phyloP scores from a whole-genome alignment of 352 stramenopile genomes.

The Aphanomyces invadans region DNA sequence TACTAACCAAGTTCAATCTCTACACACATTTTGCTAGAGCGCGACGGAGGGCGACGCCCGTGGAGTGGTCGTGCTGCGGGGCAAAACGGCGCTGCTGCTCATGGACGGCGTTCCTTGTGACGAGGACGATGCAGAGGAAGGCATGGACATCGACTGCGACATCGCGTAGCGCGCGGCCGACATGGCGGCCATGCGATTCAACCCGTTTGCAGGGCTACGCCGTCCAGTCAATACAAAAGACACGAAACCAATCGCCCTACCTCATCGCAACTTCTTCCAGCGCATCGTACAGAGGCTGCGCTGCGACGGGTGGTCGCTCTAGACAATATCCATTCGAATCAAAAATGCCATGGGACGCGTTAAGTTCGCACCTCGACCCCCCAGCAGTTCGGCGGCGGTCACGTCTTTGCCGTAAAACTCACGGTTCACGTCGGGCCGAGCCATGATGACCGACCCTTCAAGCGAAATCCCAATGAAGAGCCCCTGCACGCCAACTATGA shows the following conservation, averaged over 20 bases:
- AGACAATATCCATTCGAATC: slow-evolving; percentile 13
- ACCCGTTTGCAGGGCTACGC: slow-evolving; percentile 49
- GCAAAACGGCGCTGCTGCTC: slow-evolving; percentile 3
- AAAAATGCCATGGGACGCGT: not conserved
- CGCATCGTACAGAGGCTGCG: slow-evolving; percentile 78
- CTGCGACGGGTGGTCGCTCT: slow-evolving; percentile 71
- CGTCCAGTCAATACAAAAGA: not conserved
- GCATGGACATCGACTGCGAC: not conserved
- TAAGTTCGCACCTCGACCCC: slow-evolving; percentile 29
- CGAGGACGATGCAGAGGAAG: not conserved
- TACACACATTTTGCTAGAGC: not conserved
- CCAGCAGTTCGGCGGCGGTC: slow-evolving; percentile 57
- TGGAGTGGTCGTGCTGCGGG: not conserved
- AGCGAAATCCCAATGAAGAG: slow-evolving; percentile 85
- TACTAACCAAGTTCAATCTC: not conserved
- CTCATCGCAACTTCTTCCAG: slow-evolving; percentile 58
- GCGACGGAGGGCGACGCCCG: not conserved
- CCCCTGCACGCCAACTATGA: slow-evolving; percentile 30
- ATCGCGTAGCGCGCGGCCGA: not conserved
- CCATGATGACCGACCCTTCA: slow-evolving; percentile 85
- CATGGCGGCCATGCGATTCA: slow-evolving; percentile 33
- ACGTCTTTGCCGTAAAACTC: slow-evolving; percentile 87
- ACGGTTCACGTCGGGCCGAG: slow-evolving; percentile 84
- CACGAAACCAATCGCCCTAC: slow-evolving; percentile 26
- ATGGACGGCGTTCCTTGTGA: not conserved